Evolutionary conservation across 371 early-diverging fungal genomes (phyloP), one percentile per base, ranked within the genome.

Genomic region (Mortierella sp.): DNA sequence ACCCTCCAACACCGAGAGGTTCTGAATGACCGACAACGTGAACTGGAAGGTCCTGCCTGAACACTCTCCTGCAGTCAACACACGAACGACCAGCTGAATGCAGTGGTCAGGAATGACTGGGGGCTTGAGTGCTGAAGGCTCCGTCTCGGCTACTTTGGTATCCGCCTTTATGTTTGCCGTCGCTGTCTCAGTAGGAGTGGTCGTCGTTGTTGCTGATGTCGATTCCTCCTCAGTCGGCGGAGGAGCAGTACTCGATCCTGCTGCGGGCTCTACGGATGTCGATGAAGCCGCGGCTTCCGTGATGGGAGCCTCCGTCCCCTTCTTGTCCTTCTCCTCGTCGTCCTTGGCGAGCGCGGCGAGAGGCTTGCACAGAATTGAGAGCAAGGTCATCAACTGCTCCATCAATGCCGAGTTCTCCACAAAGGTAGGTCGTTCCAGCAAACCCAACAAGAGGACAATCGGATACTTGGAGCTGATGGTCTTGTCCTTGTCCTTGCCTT

Each of bases 21-120:
- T 93, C 70, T 97, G 97, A 44, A 99, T 94, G 22, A 96, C 94
- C 43, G 93, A 90, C 19, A 98, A 86, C 0, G 97, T 96, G 83
- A 92, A 94, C 86, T 97, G 96, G 93, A 98, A 98, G 0, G 98
- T 97, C 74, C 94, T 95, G 79, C 94, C 94, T 19, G 97, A 94
- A 80, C 97, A 97, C 79, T 96, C 97, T 22, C 96, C 97, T 5
- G 93, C 91, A 6, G 96, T 95, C 41, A 99, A 89, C 0, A 97
- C 95, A 71, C 96, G 94, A 10, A 98, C 96, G 31, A 98, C 92
- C 8, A 93, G 84, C 37, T 93, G 92, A 24, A 97, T 85, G 58
- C 91, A 94, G 58, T 91, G 88, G 7, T 91, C 92, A 14, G 95
- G 94, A 52, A 94, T 94, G 2, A 86, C 89, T 16, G 95, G 95